phyloP scores from a whole-genome alignment of 1,139 yeast species.

The Saccharomyces hybrid region DNA sequence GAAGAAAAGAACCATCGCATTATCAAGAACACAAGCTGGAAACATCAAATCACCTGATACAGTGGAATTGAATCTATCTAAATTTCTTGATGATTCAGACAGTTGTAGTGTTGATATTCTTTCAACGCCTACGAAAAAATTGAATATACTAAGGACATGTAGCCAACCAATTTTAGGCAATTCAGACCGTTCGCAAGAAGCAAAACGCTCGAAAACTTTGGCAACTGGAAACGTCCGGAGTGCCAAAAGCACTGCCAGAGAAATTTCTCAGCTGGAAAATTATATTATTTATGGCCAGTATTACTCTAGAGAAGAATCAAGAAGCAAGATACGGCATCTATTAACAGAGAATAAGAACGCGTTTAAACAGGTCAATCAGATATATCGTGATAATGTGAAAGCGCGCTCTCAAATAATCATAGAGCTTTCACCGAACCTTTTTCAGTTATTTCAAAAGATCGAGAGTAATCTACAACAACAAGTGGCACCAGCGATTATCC shows the following conservation, averaged over 20 bases:
- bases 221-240: background rate
- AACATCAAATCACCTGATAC: background rate
- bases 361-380: constrained; percentile 45
- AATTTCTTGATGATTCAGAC: background rate
- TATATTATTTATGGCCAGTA: constrained; percentile 11
- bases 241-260: background rate
- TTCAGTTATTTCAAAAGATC: constrained; percentile 15
- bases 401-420: constrained; percentile 45
- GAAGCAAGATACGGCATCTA: constrained; percentile 8
- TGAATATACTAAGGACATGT: background rate
- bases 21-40: background rate
- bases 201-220: background rate
- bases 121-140: background rate
- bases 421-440: constrained; percentile 26
- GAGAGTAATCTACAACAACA: constrained; percentile 16
- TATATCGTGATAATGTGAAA: constrained; percentile 42
- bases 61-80: background rate
- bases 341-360: constrained; percentile 19
- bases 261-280: constrained; percentile 1
- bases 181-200: background rate
- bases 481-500: constrained; percentile 27
- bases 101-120: background rate
- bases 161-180: background rate
- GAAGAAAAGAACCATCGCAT: background rate
- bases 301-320: constrained; percentile 18